Conservation (phyloP, 2,329 filamentous ascomycete genomes). For the Microsporum audouinii region DNA sequence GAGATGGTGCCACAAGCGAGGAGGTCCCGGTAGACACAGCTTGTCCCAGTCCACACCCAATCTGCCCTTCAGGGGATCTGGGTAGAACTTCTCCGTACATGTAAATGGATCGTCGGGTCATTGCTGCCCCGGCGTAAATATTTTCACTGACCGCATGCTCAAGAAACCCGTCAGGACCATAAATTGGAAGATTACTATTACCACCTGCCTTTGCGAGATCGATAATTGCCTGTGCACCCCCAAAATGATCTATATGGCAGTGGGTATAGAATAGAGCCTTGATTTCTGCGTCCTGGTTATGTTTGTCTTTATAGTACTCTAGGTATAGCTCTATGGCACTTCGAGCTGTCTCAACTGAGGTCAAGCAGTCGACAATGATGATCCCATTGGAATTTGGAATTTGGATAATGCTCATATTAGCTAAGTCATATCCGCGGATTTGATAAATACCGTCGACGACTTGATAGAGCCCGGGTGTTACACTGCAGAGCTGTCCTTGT, state of each 20-base stretch:
- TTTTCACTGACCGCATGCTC: no score
- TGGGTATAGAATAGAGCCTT: conserved; percentile 33
- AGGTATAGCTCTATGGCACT: conserved; percentile 26
- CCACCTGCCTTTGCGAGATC: no score
- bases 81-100: no score
- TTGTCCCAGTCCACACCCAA: no score
- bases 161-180: no score
- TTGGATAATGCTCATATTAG: conserved; percentile 14
- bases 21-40: no score
- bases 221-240: no score
- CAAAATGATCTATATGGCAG: conserved; percentile 19
- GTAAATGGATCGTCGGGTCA: no score
- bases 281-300: conserved; percentile 13
- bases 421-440: conserved; percentile 22
- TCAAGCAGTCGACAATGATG: conserved; percentile 32
- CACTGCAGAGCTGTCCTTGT: conserved; percentile 22
- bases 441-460: conserved; percentile 31
- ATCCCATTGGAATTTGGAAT: conserved; percentile 22
- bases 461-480: conserved; percentile 27
- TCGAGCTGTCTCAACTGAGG: conserved; percentile 26
- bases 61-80: no score
- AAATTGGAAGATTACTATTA: no score
- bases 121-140: no score
- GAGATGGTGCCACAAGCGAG: no score
- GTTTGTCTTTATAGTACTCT: conserved; percentile 4